Conservation (phyloP, 371 early-diverging fungal species). For the Mortierella sp. region DNA sequence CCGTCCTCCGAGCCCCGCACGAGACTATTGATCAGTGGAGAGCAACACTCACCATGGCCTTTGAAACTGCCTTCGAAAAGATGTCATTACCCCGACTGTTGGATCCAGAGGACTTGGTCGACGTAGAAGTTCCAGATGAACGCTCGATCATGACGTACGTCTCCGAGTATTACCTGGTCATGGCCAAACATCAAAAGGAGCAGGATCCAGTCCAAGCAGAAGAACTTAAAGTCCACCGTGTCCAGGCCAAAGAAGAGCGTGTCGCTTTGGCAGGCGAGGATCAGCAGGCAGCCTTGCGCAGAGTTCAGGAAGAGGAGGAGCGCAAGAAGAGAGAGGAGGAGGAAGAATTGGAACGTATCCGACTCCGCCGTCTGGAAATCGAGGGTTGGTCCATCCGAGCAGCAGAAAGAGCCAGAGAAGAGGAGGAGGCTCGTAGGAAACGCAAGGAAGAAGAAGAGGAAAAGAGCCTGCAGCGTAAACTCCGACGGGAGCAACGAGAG, state of each 20-base stretch:
- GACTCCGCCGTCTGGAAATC: constrained; percentile 49
- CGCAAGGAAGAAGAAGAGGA: constrained; percentile 51
- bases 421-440: constrained; percentile 51
- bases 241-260: constrained; percentile 45
- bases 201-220: constrained; percentile 22
- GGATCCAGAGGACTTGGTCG: constrained; percentile 67
- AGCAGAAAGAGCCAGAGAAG: constrained; percentile 45
- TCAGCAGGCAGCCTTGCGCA: constrained; percentile 19
- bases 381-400: constrained; percentile 53
- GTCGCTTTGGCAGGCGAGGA: constrained; percentile 33
- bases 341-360: constrained; percentile 48
- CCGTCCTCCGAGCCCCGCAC: constrained; percentile 30
- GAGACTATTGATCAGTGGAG: constrained; percentile 56
- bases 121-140: constrained; percentile 66
- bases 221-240: constrained; percentile 23
- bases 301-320: constrained; percentile 31
- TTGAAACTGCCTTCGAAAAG: constrained; percentile 61
- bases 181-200: constrained; percentile 49
- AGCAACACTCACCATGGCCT: constrained; percentile 59
- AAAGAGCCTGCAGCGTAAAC: constrained; percentile 30
- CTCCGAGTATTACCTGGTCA: constrained; percentile 62
- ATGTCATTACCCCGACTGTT: constrained; percentile 63
- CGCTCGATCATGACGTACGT: constrained; percentile 71
- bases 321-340: constrained; percentile 39
- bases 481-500: constrained; percentile 47